Evolutionary conservation across 2,329 filamentous ascomycete species (phyloP).

Genomic region (Curvularia lunata): DNA sequence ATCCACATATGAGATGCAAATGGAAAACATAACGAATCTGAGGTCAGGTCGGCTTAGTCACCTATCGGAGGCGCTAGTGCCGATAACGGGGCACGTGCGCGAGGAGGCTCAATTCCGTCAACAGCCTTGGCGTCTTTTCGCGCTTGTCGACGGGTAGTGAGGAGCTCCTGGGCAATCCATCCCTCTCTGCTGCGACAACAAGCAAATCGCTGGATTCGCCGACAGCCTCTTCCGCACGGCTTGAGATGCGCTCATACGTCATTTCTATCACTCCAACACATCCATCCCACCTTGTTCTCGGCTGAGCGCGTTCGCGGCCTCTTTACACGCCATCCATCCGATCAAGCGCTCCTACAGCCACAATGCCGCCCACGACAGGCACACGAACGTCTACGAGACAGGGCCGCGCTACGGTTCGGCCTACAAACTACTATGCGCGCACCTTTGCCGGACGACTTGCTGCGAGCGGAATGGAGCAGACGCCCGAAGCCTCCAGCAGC

Average conservation of each 20-base stretch:
- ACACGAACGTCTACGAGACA: slow-evolving; percentile 54
- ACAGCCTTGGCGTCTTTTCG: slow-evolving; percentile 27
- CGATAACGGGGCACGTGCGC: slow-evolving; percentile 21
- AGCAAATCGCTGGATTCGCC: slow-evolving; percentile 30
- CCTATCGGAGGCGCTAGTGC: slow-evolving; percentile 11
- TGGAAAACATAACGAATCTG: background rate
- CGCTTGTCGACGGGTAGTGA: slow-evolving; percentile 17
- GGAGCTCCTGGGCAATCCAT: slow-evolving; percentile 22
- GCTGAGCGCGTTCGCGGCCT: slow-evolving; percentile 31
- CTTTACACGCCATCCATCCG: slow-evolving; percentile 22
- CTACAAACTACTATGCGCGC: slow-evolving; percentile 60
- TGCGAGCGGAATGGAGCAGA: slow-evolving; percentile 47
- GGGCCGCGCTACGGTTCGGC: slow-evolving; percentile 55
- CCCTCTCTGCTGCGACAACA: slow-evolving; percentile 16
- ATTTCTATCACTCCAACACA: slow-evolving; percentile 25
- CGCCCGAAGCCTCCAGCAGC: slow-evolving; percentile 44
- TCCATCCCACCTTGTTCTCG: slow-evolving; percentile 20
- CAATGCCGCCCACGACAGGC: slow-evolving; percentile 46
- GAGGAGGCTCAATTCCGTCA: slow-evolving; percentile 25
- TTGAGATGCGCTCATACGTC: slow-evolving; percentile 41
- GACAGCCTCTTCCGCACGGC: slow-evolving; percentile 28
- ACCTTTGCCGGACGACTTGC: slow-evolving; percentile 51
- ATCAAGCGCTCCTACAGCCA: slow-evolving; percentile 27
- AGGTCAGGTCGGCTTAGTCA: slow-evolving; percentile 11
- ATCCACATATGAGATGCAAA: background rate